Evolutionary conservation across 805 yeast species (phyloP), one percentile per base, ranked within the genome.

Genomic region (Phaffomyces thermotolerans): DNA sequence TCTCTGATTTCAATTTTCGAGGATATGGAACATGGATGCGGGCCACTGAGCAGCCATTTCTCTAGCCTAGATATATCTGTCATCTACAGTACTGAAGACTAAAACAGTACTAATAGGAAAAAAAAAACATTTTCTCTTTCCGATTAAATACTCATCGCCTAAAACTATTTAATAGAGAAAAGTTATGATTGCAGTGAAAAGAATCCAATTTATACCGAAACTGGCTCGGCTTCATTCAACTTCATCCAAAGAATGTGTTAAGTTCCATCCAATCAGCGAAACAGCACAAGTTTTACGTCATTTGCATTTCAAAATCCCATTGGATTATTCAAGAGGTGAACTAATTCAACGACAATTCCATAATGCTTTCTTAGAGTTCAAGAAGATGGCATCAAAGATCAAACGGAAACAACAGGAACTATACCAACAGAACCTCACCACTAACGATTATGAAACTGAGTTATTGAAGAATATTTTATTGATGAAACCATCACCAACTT

Each of bases 401-500:
- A 60, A 58, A 12, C 62, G 62, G 27, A 72, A 70, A 44, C 59
- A 69, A 39, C 52, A 49, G 9, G 67, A 66, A 34, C 55, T 76
- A 20, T 62, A 60, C 4, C 56, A 56, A 2, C 71, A 71, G 51
- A 71, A 72, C 13, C 55, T 64, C 32, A 58, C 61, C 3, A 50
- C 78, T 34, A 70, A 70, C 42, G 73, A 71, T 6, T 69, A 71
- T 46, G 84, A 78, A 49, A 62, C 66, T 37, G 66, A 57, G 14
- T 57, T 78, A 22, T 47, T 79, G 25, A 59, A 65, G 14, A 69
- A 68, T 39, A 69, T 76, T 18, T 38, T 69, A n/a, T 49, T 57
- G 2, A 60, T 67, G 71, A 73, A 75, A 49, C 84, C 87, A 2
- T 64, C 67, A 30, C 91, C 96, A 0, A 72, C 81, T 0, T 62